Conservation (phyloP, 768 basidiomycete species). For the Podaxis pistillaris region DNA sequence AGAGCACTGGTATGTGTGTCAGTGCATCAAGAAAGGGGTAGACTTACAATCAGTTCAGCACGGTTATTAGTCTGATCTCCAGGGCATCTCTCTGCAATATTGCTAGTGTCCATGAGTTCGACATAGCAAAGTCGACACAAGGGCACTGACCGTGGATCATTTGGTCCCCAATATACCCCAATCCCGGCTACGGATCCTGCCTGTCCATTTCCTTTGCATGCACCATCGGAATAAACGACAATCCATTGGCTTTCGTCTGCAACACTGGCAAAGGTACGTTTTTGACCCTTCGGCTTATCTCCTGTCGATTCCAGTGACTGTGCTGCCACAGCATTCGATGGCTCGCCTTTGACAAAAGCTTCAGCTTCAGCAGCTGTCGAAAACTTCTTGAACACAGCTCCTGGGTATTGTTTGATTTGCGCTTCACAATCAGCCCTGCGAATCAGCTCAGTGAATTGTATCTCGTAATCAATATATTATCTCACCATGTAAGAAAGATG, state of each 20-base stretch:
- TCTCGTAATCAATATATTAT: not conserved
- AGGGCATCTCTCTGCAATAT: constrained; percentile 78
- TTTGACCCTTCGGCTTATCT: not conserved
- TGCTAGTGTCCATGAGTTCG: constrained; percentile 43
- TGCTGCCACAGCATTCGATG: constrained; percentile 3
- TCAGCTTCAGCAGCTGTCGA: constrained; percentile 52
- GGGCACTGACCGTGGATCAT: constrained; percentile 55
- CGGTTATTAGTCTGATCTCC: constrained; percentile 86
- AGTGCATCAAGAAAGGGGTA: not conserved
- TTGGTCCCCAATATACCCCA: constrained; percentile 85
- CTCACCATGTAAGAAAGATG: constrained; percentile 70
- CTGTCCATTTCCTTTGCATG: constrained; percentile 82
- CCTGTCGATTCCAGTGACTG: constrained; percentile 10
- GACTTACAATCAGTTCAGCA: constrained; percentile 78
- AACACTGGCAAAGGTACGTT: constrained; percentile 16
- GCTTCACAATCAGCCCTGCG: constrained; percentile 71
- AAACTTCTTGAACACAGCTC: constrained; percentile 72
- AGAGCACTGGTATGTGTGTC: not conserved
- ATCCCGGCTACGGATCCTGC: constrained; percentile 68
- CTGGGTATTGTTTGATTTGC: constrained; percentile 64
- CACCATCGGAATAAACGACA: constrained; percentile 85
- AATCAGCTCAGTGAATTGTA: not conserved
- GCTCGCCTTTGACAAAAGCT: constrained; percentile 40
- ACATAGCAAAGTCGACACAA: not conserved
- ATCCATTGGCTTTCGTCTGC: constrained; percentile 33